Evolutionary conservation across 2,329 filamentous ascomycete species (phyloP), one percentile per base, ranked within the genome.

Genomic region (Pseudogymnoascus sp.): DNA sequence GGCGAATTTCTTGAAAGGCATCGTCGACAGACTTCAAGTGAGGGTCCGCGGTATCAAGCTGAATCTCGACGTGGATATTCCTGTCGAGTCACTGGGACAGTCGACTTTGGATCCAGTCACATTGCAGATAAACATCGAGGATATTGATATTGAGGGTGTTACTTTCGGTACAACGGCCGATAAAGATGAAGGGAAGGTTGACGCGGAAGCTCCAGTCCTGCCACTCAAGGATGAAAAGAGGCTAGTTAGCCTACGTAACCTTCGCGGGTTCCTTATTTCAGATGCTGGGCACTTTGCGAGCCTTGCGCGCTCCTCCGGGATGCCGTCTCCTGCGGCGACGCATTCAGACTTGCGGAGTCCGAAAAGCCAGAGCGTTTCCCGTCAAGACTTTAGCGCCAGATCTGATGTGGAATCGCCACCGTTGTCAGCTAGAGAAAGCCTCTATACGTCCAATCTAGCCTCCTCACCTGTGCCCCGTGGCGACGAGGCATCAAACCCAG

Each of bases 1-100:
- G 56, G 83, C 87, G 44, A 84, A 83, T 67, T 90, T 91, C 67
- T 74, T 93, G 5, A 86, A 91, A 67, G 88, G 89, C 31, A 84
- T 92, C 59, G 77, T 88, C 25, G 89, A 94, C 73, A 82, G 89
- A 53, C 79, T 87, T 63, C 84, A 89, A 70, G 76, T 93, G 25
- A 79, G 78, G 60, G 84, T 93, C 64, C 82, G 81, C 60, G 81
- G 84, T 25, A 81, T 93, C 63, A 81, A 80, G 10, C 80, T 92
- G 66, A 84, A 86, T 68, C 75, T 92, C 16, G 86, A 90, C 67
- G 76, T 86, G 42, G 79, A 84, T 59, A 75, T 85, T 7, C 80
- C 82, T 1, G 72, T 79, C 33, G 80, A 87, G 64, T 33, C 53
- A 16, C 62, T 66, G 33, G 53, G 62, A 42, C 23, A 50, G 16